These are phyloP conservation scores for Exserohilum turcica DNA, from an alignment of 2,329 filamentous ascomycete species.

Conservation along the genomic window DNA sequence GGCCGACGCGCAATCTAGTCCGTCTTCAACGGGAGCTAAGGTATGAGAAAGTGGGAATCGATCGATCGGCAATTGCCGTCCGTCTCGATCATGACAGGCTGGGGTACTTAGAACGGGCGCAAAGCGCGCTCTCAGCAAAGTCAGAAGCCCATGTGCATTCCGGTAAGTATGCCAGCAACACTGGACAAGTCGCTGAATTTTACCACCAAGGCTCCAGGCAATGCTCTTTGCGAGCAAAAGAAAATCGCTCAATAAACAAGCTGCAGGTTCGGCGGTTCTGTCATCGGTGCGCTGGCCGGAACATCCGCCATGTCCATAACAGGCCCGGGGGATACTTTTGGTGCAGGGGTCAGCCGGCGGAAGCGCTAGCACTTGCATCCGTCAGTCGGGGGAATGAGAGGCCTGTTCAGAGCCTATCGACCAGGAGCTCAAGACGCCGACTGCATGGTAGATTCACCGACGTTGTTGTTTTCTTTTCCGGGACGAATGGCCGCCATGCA, in stretches of 20 bases:
- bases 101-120: not conserved
- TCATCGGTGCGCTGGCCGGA: not conserved
- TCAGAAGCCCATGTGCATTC: not conserved
- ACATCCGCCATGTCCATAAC: not conserved
- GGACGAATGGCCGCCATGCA: no score
- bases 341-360: not conserved
- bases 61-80: not conserved
- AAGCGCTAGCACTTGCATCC: not conserved
- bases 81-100: not conserved
- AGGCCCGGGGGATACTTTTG: not conserved
- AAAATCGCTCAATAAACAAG: not conserved
- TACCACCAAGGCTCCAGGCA: not conserved
- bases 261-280: not conserved
- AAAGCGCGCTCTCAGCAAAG: not conserved
- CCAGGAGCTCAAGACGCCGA: not conserved
- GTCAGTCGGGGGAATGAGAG: not conserved
- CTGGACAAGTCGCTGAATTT: not conserved
- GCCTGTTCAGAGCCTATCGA: not conserved
- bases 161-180: not conserved
- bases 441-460: no score
- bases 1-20: not conserved
- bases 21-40: not conserved
- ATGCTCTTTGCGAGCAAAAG: not conserved
- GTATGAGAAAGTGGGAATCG: not conserved
- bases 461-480: no score